Base-by-base conservation (phyloP, 2,329 filamentous ascomycete species). In the Botrytis fabae region DNA sequence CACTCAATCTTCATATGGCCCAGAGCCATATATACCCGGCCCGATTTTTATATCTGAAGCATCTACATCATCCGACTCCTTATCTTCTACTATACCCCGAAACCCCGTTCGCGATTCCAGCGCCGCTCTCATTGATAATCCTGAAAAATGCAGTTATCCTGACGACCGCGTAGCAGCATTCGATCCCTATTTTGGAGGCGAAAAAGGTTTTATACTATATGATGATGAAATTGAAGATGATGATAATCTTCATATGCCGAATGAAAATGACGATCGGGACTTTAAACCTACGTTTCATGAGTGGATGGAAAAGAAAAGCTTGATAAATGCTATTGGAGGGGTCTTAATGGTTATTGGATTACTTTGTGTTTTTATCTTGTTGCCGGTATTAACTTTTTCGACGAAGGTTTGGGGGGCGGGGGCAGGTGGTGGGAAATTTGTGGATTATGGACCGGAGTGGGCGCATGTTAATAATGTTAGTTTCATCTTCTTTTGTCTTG, bases 231-330 rank as follows among this genome's bases (percentile, higher is more conserved):
- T 84, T 65, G 87, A 88, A 77, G 82, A 83, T 40, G 87, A 88
- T 74, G 87, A 88, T 74, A 84, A 85, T 40, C 83, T 87, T 79
- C 86, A 88, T 73, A 85, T 86, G 81, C 86, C 87, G 16, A 80
- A 81, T 64, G 83, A 84, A 66, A 85, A 87, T 75, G 85, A 87
- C 73, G 85, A 87, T 73, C 80, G 71, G 14, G 73, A 42, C 9
- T 83, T 73, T 79, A 85, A 82, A 75, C 79, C 84, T 12, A 82
- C 78, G 25, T 79, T 82, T 73, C 82, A 79, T 66, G 85, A 87
- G 35, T 84, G 84, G 75, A 85, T 86, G 69, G 80, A 82, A 12
- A 81, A 80, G 64, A 82, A 82, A 20, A 83, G 82, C 69, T 80
- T 86, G 65, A 78, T 81, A 51, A 85, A 83, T 48, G 74, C 76